Base-by-base conservation (phyloP, 2,329 filamentous ascomycete genomes). In the Lomentospora prolificans region DNA sequence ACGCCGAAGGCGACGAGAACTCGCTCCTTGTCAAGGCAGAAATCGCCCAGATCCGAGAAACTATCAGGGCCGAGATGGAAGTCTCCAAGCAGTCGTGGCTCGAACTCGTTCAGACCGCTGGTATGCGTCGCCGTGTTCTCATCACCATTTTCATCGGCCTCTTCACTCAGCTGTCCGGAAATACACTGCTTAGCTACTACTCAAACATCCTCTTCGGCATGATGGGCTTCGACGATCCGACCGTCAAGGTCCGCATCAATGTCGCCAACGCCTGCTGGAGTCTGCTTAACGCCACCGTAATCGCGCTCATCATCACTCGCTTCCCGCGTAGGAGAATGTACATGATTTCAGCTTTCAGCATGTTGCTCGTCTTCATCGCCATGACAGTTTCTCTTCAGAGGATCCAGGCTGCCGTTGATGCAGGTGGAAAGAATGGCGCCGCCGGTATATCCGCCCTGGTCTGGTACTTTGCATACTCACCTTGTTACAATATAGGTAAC, bases 401-500 rank as follows among this genome's bases (percentile, higher is more conserved):
- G 12, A 69, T 74, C 3, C 64, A 64, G 4, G 62, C 65, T 12
- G 64, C 69, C 3, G 57, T 65, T n/a, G 55, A 66, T 24, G 59
- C 59, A 7, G 59, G 61, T 8, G 63, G 61, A 24, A 60, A 60
- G 25, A 66, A 69, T 58, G 56, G 58, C 56, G 64, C 58, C 5
- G 67, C 71, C 4, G 67, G 64, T 28, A 67, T 70, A 22, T 66
- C 72, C 3, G 67, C 67, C 22, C 67, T 85, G 30, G 76, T 84
- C 66, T 85, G 82, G 66, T 81, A 80, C 61, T 85, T 82, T 59
- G 70, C 73, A 3, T 85, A 83, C 64, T 75, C 74, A 8, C 79
- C 81, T 3, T 72, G 70, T 58, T 86, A 85, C 64, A 85, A 85
- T 61, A 73, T 85, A 52, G 82, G 81, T n/a, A 83, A 84, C 65